Base-by-base conservation (phyloP, 139 green algal genomes). In the Diplosphaera chodatii region DNA sequence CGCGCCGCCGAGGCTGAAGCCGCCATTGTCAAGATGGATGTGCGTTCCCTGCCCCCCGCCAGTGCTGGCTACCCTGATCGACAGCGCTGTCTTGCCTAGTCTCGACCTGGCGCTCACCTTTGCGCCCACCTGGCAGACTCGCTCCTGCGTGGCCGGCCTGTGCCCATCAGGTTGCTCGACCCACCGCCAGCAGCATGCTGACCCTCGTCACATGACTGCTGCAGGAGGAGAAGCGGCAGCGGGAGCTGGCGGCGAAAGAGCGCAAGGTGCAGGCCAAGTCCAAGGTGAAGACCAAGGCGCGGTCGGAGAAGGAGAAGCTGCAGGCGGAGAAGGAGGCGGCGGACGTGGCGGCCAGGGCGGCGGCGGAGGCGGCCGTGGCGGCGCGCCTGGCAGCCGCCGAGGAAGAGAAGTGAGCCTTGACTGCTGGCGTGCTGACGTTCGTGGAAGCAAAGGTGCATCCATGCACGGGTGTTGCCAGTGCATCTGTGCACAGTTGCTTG, bases 11-110 rank as follows among this genome's bases (percentile, higher is more conserved):
- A 84, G 67, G 90, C 90, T 3, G 82, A 93, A 73, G 74, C 86
- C n/a, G 84, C 86, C 72, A 81, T 95, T 64, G 86, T 94, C 31
- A 71, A 74, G 16, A 91, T 92, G 86, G 87, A 94, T 87, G 86
- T 90, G 70, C 1, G 71, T 31, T 10, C 25, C 21, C 10, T 31
- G 21, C 18, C 55, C 55, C 62, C n/a, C n/a, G n/a, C n/a, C n/a
- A n/a, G n/a, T n/a, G n/a, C n/a, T n/a, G n/a, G n/a, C n/a, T n/a
- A n/a, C n/a, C n/a, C n/a, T n/a, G n/a, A n/a, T n/a, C n/a, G n/a
- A n/a, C n/a, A n/a, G n/a, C n/a, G n/a, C n/a, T n/a, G n/a, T n/a
- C n/a, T n/a, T n/a, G n/a, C n/a, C n/a, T n/a, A n/a, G n/a, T n/a
- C n/a, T n/a, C n/a, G n/a, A n/a, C n/a, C n/a, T n/a, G n/a, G n/a